Base-by-base conservation (phyloP, 768 basidiomycete genomes). In the Boletus huronensis region DNA sequence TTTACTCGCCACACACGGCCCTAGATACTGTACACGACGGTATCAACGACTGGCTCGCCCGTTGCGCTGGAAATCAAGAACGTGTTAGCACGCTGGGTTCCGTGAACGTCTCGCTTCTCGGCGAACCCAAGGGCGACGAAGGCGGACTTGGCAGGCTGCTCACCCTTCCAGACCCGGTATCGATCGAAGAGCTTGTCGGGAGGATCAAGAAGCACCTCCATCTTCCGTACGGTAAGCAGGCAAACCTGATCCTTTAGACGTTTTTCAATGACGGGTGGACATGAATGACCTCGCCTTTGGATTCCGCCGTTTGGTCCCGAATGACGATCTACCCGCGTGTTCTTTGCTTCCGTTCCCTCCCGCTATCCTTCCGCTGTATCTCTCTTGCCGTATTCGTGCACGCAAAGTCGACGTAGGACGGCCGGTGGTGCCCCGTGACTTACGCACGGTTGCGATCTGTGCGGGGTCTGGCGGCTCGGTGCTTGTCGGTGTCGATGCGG, bases 1-100 rank as follows among this genome's bases (percentile, higher is more conserved):
- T 98, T 5, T 96, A 90, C 73, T 81, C 80, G 38, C 93, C 96
- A 3, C 96, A 98, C 72, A 92, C 90, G 0, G 83, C 92, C 0
- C 79, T 97, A 17, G 96, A 98, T 72, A 79, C 79, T n/a, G 84
- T 90, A 1, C 79, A 81, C 61, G 89, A 82, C 6, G 95, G 96
- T 0, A 82, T 96, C 50, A 97, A 96, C 65, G 93, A 95, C 71
- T 97, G 90, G 90, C 80, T 94, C 16, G 88, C 83, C 1, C 65
- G 74, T 67, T 82, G 79, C 34, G 67, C 81, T 32, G 71, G 82
- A 57, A 73, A 71, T 45, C 58, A 61, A 6, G 65, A 64, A 28
- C 50, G 63, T 19, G 71, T 58, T 17, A 68, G 62, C 39, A 73
- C 70, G 5, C 73, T 56, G 55, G 54, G 40, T 38, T 56, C 63